phyloP scores from a whole-genome alignment of 495 filamentous ascomycete genomes.

The Aspergillus leporis region DNA sequence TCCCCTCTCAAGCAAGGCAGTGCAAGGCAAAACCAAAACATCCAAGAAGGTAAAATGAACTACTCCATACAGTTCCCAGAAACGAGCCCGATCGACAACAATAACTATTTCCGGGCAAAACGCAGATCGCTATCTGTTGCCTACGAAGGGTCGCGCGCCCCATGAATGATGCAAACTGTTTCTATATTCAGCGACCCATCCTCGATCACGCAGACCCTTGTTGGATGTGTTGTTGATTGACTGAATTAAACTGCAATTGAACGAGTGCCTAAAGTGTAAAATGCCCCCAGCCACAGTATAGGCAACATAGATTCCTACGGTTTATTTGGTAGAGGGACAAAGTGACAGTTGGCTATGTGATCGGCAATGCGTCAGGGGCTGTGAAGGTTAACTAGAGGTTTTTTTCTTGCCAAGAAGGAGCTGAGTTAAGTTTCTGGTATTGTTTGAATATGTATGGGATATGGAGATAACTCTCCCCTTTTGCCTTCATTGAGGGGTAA shows the following conservation, averaged over 20 bases:
- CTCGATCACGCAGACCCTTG: neutral
- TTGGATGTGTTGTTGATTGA: neutral
- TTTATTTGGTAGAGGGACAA: neutral
- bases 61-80: neutral
- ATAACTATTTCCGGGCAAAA: neutral
- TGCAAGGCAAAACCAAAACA: neutral
- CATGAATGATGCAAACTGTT: slow-evolving; percentile 12
- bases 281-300: neutral
- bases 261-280: neutral
- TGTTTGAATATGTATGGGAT: neutral
- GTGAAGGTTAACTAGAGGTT: neutral
- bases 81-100: neutral
- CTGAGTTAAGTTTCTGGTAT: neutral
- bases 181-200: slow-evolving; percentile 23
- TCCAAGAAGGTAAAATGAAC: neutral
- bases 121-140: slow-evolving; percentile 16
- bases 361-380: slow-evolving; percentile 13
- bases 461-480: no score
- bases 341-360: neutral
- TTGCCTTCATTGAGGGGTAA: neutral
- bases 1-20: neutral
- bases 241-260: no score
- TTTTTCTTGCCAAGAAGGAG: neutral
- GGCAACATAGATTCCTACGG: neutral
- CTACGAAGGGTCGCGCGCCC: slow-evolving; percentile 40